These are phyloP conservation scores for Boletus patriciae DNA, from an alignment of 768 basidiomycete species.

Conservation along the genomic window DNA sequence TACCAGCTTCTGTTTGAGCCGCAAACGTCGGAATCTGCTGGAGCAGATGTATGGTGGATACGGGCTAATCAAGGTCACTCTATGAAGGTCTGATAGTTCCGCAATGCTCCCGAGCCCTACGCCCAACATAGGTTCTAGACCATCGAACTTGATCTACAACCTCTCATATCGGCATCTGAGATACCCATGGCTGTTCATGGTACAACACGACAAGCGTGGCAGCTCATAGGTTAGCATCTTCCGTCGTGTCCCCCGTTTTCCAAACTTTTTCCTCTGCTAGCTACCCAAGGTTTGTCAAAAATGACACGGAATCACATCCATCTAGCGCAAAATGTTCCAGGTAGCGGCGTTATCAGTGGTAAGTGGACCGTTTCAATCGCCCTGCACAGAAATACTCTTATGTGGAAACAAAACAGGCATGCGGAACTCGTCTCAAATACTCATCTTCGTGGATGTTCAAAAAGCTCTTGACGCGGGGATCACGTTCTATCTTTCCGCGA, in stretches of 20 bases:
- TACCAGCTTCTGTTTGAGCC: constrained; percentile 60
- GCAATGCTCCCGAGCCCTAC: background rate
- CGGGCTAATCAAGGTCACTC: constrained; percentile 91
- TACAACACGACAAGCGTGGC: constrained; percentile 69
- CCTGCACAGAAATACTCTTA: background rate
- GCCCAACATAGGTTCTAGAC: constrained; percentile 40
- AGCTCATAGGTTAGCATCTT: constrained; percentile 54
- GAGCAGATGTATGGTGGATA: constrained; percentile 71
- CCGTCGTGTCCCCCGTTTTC: background rate
- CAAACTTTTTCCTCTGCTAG: constrained; percentile 38
- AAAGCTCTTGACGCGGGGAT: constrained; percentile 68
- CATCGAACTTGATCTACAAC: constrained; percentile 65
- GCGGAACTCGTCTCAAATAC: constrained; percentile 71
- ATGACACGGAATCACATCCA: constrained; percentile 95
- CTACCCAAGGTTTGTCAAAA: constrained; percentile 67
- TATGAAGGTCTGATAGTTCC: constrained; percentile 53
- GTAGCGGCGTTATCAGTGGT: constrained; percentile 76
- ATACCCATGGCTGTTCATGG: constrained; percentile 86
- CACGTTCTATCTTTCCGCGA: constrained; percentile 75
- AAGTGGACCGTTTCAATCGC: constrained; percentile 23
- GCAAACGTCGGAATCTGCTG: constrained; percentile 30
- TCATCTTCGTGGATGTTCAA: constrained; percentile 78
- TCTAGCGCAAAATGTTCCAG: constrained; percentile 75
- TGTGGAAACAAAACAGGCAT: constrained; percentile 55
- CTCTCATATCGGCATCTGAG: constrained; percentile 55